These are phyloP conservation scores for Agmasoma carcini DNA, from an alignment of 371 early-diverging fungal species.

Conservation along the genomic window DNA sequence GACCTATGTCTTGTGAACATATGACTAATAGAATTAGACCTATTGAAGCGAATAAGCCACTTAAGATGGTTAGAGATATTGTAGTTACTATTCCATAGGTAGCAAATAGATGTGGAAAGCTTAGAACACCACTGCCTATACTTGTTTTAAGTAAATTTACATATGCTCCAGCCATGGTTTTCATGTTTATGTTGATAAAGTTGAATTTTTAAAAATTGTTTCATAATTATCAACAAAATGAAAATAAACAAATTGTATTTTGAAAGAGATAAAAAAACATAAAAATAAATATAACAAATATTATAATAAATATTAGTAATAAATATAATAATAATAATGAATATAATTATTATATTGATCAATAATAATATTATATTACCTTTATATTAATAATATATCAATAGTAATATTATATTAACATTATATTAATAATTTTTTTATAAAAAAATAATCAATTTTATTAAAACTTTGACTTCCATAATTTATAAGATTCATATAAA, in stretches of 20 bases:
- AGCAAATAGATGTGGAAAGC: conserved; percentile 47
- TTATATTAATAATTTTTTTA: too few species aligned
- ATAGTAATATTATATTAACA: too few species aligned
- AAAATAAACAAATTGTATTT: neutral
- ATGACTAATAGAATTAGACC: conserved; percentile 40
- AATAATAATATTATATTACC: too few species aligned
- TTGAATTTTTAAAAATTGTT: neutral
- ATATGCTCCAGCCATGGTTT: conserved; percentile 32
- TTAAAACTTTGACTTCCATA: conserved; percentile 20
- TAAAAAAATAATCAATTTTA: neutral
- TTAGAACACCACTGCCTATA: conserved; percentile 53
- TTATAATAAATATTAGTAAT: too few species aligned
- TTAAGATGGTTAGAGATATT: conserved; percentile 30
- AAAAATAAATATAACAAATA: too few species aligned
- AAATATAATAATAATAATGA: too few species aligned
- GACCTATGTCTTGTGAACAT: conserved; percentile 37
- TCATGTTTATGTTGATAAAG: conserved; percentile 11
- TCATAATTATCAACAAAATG: neutral
- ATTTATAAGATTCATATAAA: conserved; percentile 7
- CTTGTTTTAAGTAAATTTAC: conserved; percentile 51
- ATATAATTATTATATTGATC: neutral
- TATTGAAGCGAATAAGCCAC: conserved; percentile 31
- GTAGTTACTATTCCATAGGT: conserved; percentile 43
- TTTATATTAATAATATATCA: too few species aligned
- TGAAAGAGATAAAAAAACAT: too few species aligned